These are phyloP conservation scores for Yarrowia yakushimensis DNA, from an alignment of 805 yeast genomes.

Conservation along the genomic window DNA sequence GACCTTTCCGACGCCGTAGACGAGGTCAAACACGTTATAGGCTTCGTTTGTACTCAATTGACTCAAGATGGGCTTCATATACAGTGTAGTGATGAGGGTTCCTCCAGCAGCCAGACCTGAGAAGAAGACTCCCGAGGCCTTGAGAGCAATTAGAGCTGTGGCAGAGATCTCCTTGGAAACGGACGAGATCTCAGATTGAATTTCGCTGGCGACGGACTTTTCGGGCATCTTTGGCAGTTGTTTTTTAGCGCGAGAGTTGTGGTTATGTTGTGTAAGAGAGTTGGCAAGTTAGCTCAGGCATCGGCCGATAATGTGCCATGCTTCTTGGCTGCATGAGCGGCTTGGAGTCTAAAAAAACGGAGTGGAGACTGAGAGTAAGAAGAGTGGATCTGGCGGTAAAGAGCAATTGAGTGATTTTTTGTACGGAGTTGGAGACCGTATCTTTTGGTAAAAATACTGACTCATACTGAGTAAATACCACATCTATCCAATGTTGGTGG, in stretches of 20 bases:
- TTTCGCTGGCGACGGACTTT: background rate
- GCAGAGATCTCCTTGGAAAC: background rate
- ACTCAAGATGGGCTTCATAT: background rate
- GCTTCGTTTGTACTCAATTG: background rate
- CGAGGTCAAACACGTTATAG: background rate
- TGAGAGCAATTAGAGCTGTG: background rate
- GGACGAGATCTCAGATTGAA: background rate
- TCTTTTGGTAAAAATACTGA: too few relatives aligned
- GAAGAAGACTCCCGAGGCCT: constrained; percentile 1
- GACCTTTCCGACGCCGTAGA: constrained; percentile 9
- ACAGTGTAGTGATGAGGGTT: background rate
- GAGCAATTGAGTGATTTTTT: too few relatives aligned
- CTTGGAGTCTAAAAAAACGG: too few relatives aligned
- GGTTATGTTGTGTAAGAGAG: background rate
- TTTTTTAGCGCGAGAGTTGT: too few relatives aligned
- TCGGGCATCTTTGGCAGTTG: background rate
- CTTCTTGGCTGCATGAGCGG: background rate
- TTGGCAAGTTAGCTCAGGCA: too few relatives aligned
- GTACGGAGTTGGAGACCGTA: too few relatives aligned
- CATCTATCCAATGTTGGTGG: too few relatives aligned
- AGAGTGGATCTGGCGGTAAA: too few relatives aligned
- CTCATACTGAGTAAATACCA: too few relatives aligned
- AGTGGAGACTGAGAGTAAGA: too few relatives aligned
- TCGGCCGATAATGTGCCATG: background rate
- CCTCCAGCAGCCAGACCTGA: constrained; percentile 19